Base-by-base conservation (phyloP, 23 red algal genomes). In the Gracilaria vermiculophylla region DNA sequence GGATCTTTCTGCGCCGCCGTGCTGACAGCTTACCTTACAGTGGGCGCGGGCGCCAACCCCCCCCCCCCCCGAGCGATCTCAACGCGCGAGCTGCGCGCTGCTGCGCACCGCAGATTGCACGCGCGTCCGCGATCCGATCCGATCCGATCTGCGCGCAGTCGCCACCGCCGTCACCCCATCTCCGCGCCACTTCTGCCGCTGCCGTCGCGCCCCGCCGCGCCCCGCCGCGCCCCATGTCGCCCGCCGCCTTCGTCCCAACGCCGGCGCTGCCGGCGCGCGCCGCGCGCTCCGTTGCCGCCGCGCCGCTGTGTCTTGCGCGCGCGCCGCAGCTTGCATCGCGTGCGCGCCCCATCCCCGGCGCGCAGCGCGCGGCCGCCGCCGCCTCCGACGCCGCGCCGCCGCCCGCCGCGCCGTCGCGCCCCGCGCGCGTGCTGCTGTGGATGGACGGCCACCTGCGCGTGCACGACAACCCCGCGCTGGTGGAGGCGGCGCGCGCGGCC, bases 341-440 rank as follows among this genome's bases (percentile, higher is more conserved):
- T 14, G 45, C 36, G 45, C 41, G 27, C 34, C 42, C 29, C 11
- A 21, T 24, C 47, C 15, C 34, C 19, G 24, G 69, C 49, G 69
- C 43, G 45, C 27, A 12, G 29, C 49, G 50, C 44, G 44, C 42
- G 67, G 9, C 16, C 21, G 28, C 28, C 67, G 21, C 67, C 20
- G 23, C 67, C 11, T 9, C 67, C 19, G 14, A 33, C 21, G 45
- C 21, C 29, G 45, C 55, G 55, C 55, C 55, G n/a, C 23, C 55
- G 21, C 55, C 21, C 55, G 21, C 21, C 55, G 55, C 55, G 55
- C 51, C 69, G 62, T 31, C 69, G 62, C 45, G 28, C 19, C 92
- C 92, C 33, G 14, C 69, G 13, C 85, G 92, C 54, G 70, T 95
- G 17, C 82, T 89, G 25, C 71, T 95, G 28, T 95, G 92, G 92